Evolutionary conservation across 148 eudicot genomes (phyloP), one percentile per base, ranked within the genome.

Genomic region (Amaranthus hypochondriacus): DNA sequence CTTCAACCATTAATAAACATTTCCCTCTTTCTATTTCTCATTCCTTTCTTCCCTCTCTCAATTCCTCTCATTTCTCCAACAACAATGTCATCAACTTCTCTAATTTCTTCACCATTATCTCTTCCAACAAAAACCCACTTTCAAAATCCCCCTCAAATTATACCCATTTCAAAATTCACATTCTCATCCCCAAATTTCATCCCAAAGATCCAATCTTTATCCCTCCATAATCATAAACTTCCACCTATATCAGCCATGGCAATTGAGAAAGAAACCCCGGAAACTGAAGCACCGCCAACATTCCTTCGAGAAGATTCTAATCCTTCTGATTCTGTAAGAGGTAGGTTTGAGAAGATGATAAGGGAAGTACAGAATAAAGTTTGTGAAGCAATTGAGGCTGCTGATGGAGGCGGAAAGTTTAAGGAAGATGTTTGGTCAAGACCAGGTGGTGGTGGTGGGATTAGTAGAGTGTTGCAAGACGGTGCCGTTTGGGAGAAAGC

Each of bases 381-480:
- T 0, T 91, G 98, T 56, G 78, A 79, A 0, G 97, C 97, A 4
- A 91, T 93, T 66, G 95, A 93, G 83, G 83, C 70, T 10, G 92
- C 82, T 1, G 97, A 89, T 57, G 88, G 92, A 0, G 97, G 92
- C 0, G 92, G 79, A 3, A 87, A 82, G 82, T 94, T 94, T 72
- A 88, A 83, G 81, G 98, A 94, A 73, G 98, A 91, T 46, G 93
- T 85, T 44, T 94, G 98, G 98, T 87, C 96, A 6, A 78, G 98
- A 66, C 89, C 96, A 0, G 98, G 97, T 0, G 98, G 98, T 0
- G 98, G 98, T 44, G 98, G 98, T 3, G 98, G 98, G 8, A 91
- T 94, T 18, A 91, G 97, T 70, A 88, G 98, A 84, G 97, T 91
- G n/a, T 81, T 91, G 83, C 97, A 94, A 78, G 89, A 91, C 63